phyloP scores from a whole-genome alignment of 768 basidiomycete species.

The Collybia sp. region DNA sequence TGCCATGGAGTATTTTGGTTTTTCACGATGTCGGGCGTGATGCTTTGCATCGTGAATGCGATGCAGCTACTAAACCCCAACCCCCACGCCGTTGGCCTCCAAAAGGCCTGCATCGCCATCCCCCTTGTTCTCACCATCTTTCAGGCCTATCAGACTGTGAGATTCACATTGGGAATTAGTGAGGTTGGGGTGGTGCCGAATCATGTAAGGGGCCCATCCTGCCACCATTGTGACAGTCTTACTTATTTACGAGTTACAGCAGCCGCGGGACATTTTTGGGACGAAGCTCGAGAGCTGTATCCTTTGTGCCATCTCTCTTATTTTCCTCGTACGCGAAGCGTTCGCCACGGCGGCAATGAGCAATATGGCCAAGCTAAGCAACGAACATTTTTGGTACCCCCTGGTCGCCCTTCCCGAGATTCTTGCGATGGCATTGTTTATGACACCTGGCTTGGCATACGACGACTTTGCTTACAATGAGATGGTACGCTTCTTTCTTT shows the following conservation, averaged over 20 bases:
- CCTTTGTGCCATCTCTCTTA: conserved; percentile 23
- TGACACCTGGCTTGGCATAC: too few species aligned
- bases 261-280: conserved; percentile 10
- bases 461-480: too few species aligned
- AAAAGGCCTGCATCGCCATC: conserved; percentile 27
- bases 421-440: too few species aligned
- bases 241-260: too few species aligned
- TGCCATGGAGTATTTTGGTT: conserved; percentile 12
- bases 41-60: conserved; percentile 15
- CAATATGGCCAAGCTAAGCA: conserved; percentile 16
- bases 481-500: too few species aligned
- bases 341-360: conserved; percentile 28
- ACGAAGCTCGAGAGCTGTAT: conserved; percentile 22
- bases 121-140: conserved; percentile 31
- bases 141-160: conserved; percentile 23
- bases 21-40: conserved; percentile 6
- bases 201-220: conserved; percentile 8
- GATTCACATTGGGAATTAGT: conserved; percentile 7
- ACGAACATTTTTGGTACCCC: conserved; percentile 19
- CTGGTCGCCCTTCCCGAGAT: too few species aligned
- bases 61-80: conserved; percentile 7
- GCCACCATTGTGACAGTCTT: too few species aligned
- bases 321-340: conserved; percentile 32
- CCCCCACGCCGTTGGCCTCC: conserved; percentile 10
- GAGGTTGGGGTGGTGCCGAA: conserved; percentile 13